These are phyloP conservation scores for Symbiodinium pilosum DNA, from an alignment of 73 alveolate species.

Conservation along the genomic window DNA sequence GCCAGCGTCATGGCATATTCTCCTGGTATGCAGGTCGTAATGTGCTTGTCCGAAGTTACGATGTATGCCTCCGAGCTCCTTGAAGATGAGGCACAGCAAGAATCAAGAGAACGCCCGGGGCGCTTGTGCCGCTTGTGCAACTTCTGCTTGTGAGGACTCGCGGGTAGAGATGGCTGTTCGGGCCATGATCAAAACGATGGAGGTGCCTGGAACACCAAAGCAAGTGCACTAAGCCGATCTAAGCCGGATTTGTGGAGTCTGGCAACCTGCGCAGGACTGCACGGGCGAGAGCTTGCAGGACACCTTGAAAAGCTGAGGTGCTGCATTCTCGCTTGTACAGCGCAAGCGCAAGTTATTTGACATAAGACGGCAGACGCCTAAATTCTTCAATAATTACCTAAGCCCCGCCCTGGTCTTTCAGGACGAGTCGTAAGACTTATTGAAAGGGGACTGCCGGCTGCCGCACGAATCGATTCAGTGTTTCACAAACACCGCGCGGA, in stretches of 20 bases:
- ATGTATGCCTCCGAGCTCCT: conserved; percentile 47
- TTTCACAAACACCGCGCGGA: not conserved
- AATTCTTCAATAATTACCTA: no score
- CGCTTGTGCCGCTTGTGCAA: no score
- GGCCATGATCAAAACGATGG: conserved; percentile 57
- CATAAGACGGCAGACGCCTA: no score
- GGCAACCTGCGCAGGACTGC: conserved; percentile 39
- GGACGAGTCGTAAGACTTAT: no score
- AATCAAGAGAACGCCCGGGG: no score
- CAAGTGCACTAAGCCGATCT: no score
- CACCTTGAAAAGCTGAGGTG: conserved; percentile 23
- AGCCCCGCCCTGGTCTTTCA: no score
- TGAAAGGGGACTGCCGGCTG: not conserved
- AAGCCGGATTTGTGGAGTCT: no score
- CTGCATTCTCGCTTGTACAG: not conserved
- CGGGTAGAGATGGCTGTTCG: conserved; percentile 37
- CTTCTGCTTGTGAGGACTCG: conserved; percentile 10
- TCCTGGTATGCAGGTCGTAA: conserved; percentile 42
- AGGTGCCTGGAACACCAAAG: conserved; percentile 1
- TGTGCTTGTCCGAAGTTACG: conserved; percentile 26
- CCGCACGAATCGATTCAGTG: not conserved
- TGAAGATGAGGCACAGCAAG: conserved; percentile 30
- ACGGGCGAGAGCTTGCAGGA: conserved; percentile 54
- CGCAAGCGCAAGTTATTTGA: not conserved
- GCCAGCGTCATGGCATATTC: no score